Evolutionary conservation across 2,329 filamentous ascomycete species (phyloP), one percentile per base, ranked within the genome.

Genomic region (Aspergillus chevalieri): DNA sequence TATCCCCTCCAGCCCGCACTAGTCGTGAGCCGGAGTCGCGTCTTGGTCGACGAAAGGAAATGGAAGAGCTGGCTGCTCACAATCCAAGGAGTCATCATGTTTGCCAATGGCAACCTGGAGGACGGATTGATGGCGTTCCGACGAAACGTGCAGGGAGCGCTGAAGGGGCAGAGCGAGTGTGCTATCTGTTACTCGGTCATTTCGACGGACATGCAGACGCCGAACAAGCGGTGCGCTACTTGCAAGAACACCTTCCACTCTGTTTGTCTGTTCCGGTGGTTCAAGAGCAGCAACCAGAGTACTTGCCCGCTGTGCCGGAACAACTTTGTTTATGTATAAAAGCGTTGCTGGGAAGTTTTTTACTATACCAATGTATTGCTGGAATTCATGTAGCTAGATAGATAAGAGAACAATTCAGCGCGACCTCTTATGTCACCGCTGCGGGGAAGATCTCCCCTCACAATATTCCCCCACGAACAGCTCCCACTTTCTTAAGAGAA

Each of bases 171-270:
- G 70, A 87, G 81, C 17, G 93, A 98, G 69, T 98, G 93, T 65
- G 89, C 93, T 8, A 97, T 97, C 65, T 97, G 92, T 75, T 97
- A 97, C 74, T 90, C 85, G 52, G 90, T 98, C 64, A 89, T 98
- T 55, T 89, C 89, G 15, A 83, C 82, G 6, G 91, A 96, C 67
- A 88, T 88, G 75, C 86, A 87, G 69, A 82, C 95, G 67, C 93
- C 93, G 0, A 92, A 93, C 67, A 97, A 97, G 78, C 79, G 82
- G 48, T 98, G 93, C 68, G 78, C 80, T 43, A 97, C 92, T 1
- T 98, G 93, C 78, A 92, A 90, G 76, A 92, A 98, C 70, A 75
- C 87, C 47, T 98, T 97, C 76, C 93, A 98, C 70, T 81, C 85
- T 1, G 81, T 82, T 2, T 98, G 93, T 72, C 71, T 98, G 71